phyloP scores from a whole-genome alignment of 306 rosid species.

The Fragaria nilgerrensis region DNA sequence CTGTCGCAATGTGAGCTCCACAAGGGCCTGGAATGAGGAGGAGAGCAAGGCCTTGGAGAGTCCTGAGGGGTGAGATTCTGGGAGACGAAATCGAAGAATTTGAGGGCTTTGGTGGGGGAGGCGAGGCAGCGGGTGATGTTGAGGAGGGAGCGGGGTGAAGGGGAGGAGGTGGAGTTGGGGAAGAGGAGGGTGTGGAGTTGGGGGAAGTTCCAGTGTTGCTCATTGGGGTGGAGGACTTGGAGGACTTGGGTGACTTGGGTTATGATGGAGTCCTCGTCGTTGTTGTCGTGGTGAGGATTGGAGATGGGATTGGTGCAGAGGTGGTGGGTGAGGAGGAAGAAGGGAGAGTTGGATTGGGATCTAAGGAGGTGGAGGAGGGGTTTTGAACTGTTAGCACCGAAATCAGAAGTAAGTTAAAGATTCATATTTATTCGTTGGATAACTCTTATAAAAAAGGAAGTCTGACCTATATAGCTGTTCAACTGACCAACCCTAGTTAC shows the following conservation, averaged over 20 bases:
- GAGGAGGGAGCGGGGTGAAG: constrained; percentile 35
- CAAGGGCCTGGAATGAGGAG: constrained; percentile 45
- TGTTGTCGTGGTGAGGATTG: neutral
- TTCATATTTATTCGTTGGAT: too few species aligned
- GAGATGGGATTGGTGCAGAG: constrained; percentile 15
- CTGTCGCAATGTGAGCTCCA: constrained; percentile 43
- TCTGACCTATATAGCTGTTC: too few species aligned
- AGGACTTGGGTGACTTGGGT: constrained; percentile 45
- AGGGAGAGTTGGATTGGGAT: constrained; percentile 3
- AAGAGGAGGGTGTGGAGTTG: constrained; percentile 48
- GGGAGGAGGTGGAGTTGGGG: constrained; percentile 23
- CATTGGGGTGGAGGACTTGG: constrained; percentile 45
- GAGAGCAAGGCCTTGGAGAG: constrained; percentile 19
- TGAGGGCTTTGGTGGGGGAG: constrained; percentile 30
- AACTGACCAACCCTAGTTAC: too few species aligned
- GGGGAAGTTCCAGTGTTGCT: constrained; percentile 37
- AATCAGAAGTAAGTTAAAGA: too few species aligned
- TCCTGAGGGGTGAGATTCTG: constrained; percentile 5
- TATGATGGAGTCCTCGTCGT: neutral
- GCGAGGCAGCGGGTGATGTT: constrained; percentile 42
- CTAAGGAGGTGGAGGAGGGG: constrained; percentile 17
- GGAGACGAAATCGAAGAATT: constrained; percentile 30
- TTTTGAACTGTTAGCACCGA: too few species aligned
- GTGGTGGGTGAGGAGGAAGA: constrained; percentile 16
- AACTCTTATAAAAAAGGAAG: too few species aligned